phyloP scores from a whole-genome alignment of 148 eudicot genomes.

The Chenopodium formosanum region DNA sequence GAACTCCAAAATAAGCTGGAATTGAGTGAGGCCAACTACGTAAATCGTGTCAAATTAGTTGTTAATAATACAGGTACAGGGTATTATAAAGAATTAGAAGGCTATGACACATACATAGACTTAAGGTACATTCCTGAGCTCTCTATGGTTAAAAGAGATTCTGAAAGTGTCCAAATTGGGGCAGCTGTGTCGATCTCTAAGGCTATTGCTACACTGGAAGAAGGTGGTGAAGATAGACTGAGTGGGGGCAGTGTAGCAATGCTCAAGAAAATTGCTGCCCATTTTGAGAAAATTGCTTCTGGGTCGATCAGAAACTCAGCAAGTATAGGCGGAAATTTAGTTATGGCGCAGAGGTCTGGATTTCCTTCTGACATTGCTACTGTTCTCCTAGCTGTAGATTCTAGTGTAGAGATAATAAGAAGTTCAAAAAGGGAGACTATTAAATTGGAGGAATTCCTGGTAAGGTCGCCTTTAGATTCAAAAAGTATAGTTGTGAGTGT shows the following conservation, averaged over 20 bases:
- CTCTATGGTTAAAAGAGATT: conserved; percentile 44
- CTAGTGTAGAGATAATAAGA: conserved; percentile 48
- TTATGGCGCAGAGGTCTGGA: conserved; percentile 76
- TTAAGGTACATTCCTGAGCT: conserved; percentile 72
- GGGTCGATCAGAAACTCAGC: conserved; percentile 71
- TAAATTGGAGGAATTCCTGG: conserved; percentile 65
- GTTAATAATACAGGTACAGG: conserved; percentile 82
- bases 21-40: conserved; percentile 26
- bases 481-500: conserved; percentile 55
- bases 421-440: conserved; percentile 39
- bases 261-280: conserved; percentile 54
- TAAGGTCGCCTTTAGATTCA: conserved; percentile 56
- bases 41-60: conserved; percentile 47
- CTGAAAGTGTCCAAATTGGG: conserved; percentile 59
- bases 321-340: conserved; percentile 90
- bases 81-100: conserved; percentile 68
- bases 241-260: conserved; percentile 26
- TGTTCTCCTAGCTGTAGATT: conserved; percentile 62
- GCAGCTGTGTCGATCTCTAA: conserved; percentile 80
- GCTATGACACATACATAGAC: conserved; percentile 60
- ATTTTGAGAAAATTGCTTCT: conserved; percentile 82
- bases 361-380: conserved; percentile 94
- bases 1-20: conserved; percentile 57
- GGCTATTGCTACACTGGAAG: conserved; percentile 52
- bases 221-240: conserved; percentile 20